These are phyloP conservation scores for Zygosaccharomyces pseudobailii DNA, from an alignment of 1,139 yeast genomes.

Conservation along the genomic window DNA sequence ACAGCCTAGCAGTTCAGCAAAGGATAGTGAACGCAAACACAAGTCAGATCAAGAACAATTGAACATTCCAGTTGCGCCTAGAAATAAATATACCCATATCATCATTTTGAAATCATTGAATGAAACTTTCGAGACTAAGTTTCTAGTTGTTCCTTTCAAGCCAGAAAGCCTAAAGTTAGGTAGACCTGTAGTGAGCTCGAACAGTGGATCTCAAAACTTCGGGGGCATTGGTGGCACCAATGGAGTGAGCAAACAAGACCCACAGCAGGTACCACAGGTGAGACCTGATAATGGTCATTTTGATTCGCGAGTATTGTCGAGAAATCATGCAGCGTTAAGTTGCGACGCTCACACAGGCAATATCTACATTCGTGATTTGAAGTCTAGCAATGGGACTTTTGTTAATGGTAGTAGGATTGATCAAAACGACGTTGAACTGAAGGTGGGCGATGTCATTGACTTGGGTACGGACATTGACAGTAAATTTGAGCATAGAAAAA, in stretches of 20 bases:
- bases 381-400: conserved; percentile 92
- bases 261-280: conserved; percentile 30
- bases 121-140: conserved; percentile 76
- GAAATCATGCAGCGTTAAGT: conserved; percentile 91
- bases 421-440: conserved; percentile 51
- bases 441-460: conserved; percentile 74
- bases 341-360: conserved; percentile 64
- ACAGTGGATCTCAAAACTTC: conserved; percentile 31
- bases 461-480: conserved; percentile 89
- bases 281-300: conserved; percentile 82
- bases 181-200: conserved; percentile 59
- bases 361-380: conserved; percentile 76
- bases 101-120: conserved; percentile 71
- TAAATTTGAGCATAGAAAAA: conserved; percentile 75
- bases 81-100: conserved; percentile 39
- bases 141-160: conserved; percentile 68
- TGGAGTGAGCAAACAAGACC: conserved; percentile 38
- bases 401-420: conserved; percentile 70
- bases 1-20: background rate
- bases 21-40: conserved; percentile 4
- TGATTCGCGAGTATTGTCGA: conserved; percentile 85
- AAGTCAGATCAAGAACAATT: conserved; percentile 7
- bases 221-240: conserved; percentile 10
- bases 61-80: conserved; percentile 18
- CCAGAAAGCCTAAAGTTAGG: conserved; percentile 89